Conservation (phyloP, 2,329 filamentous ascomycete species). For the Helotiales sp. region DNA sequence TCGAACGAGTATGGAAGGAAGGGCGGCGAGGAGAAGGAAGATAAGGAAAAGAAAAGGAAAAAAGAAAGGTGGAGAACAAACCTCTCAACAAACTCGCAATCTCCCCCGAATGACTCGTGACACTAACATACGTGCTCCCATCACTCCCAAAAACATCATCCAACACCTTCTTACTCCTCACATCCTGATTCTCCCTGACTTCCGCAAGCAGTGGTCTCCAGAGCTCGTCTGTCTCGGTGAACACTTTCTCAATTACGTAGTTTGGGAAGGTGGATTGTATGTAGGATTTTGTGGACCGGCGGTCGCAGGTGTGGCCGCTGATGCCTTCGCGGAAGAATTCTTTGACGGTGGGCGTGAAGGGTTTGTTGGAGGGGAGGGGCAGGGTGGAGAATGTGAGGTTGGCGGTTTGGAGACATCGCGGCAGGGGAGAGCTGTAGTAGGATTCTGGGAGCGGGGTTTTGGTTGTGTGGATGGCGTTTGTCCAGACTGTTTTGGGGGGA, state of each 20-base stretch:
- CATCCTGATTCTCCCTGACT: conserved; percentile 52
- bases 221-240: conserved; percentile 60
- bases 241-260: conserved; percentile 64
- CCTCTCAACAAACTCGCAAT: conserved; percentile 55
- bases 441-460: conserved; percentile 64
- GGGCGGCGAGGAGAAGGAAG: not conserved
- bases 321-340: conserved; percentile 70
- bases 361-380: conserved; percentile 52
- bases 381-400: conserved; percentile 64
- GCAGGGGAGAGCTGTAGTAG: conserved; percentile 69
- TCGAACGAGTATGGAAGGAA: too few relatives aligned
- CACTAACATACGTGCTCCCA: conserved; percentile 59
- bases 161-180: conserved; percentile 54
- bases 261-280: conserved; percentile 58
- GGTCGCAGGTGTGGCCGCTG: conserved; percentile 71
- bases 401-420: conserved; percentile 66
- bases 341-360: conserved; percentile 65
- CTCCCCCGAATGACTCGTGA: conserved; percentile 65
- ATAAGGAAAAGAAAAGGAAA: not conserved
- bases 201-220: conserved; percentile 52
- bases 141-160: conserved; percentile 62
- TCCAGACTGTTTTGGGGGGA: conserved; percentile 51
- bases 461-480: conserved; percentile 54
- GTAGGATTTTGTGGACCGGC: conserved; percentile 58
- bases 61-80: conserved; percentile 22